Evolutionary conservation across 805 yeast species (phyloP).

Genomic region (Pichia thaimueangensis): DNA sequence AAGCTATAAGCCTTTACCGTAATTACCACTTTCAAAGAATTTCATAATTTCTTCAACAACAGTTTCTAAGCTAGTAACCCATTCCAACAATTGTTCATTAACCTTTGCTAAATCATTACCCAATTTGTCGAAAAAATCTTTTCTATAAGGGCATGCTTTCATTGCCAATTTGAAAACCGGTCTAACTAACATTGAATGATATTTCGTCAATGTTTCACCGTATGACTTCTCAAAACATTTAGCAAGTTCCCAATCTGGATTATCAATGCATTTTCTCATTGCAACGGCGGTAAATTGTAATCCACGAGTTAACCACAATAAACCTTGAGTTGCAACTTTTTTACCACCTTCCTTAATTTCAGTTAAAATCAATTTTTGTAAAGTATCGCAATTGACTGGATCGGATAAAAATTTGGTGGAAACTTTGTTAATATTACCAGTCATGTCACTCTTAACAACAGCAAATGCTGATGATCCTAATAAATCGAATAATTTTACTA

Average conservation of each 20-base stretch:
- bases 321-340: conserved; percentile 84
- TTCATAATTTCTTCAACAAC: conserved; percentile 68
- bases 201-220: conserved; percentile 69
- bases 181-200: conserved; percentile 74
- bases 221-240: conserved; percentile 82
- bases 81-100: conserved; percentile 51
- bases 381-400: conserved; percentile 58
- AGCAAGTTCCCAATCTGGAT: conserved; percentile 59
- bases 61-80: conserved; percentile 73
- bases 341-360: conserved; percentile 58
- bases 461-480: conserved; percentile 80
- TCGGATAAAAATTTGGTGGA: conserved; percentile 57
- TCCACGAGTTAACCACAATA: conserved; percentile 82
- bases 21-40: conserved; percentile 73
- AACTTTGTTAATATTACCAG: conserved; percentile 76
- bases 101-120: conserved; percentile 73
- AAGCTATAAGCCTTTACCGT: conserved; percentile 83
- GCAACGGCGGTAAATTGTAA: conserved; percentile 87
- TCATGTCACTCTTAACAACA: conserved; percentile 83
- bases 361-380: conserved; percentile 69
- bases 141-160: conserved; percentile 92
- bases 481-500: conserved; percentile 76
- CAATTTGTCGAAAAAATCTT: conserved; percentile 74
- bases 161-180: conserved; percentile 90
- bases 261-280: conserved; percentile 68